These are phyloP conservation scores for Orbilia ellipsospora DNA, from an alignment of 2,329 filamentous ascomycete genomes.

Conservation along the genomic window DNA sequence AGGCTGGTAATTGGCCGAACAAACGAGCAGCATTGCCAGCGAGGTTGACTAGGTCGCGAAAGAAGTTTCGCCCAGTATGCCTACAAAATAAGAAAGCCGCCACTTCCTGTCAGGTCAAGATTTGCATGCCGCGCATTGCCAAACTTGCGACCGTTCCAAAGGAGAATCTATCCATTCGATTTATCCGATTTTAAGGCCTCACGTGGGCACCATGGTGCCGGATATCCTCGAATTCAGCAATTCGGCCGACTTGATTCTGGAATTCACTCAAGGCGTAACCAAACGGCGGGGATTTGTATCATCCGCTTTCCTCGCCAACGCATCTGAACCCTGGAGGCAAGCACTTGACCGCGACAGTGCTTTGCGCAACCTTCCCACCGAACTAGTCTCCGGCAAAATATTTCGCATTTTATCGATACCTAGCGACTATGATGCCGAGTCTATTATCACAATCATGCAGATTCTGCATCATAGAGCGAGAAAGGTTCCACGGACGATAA, in stretches of 20 bases:
- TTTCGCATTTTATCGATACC: conserved; percentile 12
- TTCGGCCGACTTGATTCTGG: conserved; percentile 25
- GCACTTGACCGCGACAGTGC: conserved; percentile 1
- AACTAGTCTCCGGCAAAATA: conserved; percentile 9
- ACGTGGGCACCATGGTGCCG: neutral
- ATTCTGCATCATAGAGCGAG: conserved; percentile 29
- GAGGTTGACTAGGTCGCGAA: neutral
- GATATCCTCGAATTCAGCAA: conserved; percentile 26
- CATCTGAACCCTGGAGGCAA: conserved; percentile 6
- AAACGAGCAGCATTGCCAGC: conserved; percentile 8
- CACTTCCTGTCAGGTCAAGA: neutral
- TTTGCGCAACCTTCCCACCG: conserved; percentile 9
- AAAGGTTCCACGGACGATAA: conserved; percentile 26
- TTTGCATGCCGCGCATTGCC: neutral
- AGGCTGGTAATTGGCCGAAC: conserved; percentile 18
- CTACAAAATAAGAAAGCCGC: neutral
- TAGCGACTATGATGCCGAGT: conserved; percentile 5
- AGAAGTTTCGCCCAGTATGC: neutral
- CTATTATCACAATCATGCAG: conserved; percentile 11
- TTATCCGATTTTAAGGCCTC: neutral
- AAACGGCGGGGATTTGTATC: conserved; percentile 31
- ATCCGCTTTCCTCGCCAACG: conserved; percentile 20
- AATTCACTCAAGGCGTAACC: conserved; percentile 17
- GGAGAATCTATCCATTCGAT: neutral
- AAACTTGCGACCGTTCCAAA: neutral